Evolutionary conservation across 2,329 filamentous ascomycete genomes (phyloP), one percentile per base, ranked within the genome.

Genomic region (Chaetomiaceae sp.): DNA sequence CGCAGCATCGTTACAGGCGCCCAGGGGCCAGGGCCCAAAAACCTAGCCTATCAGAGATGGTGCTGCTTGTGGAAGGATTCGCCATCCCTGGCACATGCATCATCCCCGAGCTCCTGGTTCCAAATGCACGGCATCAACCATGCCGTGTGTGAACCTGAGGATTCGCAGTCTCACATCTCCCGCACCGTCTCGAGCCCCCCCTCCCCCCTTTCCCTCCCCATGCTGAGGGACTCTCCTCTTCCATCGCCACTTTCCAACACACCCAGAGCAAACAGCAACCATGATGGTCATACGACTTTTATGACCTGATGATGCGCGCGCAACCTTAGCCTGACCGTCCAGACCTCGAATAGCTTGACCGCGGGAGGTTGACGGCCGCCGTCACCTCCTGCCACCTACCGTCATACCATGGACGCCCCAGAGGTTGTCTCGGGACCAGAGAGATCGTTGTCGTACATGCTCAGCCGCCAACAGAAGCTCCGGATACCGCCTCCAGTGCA

Each of bases 371-470:
- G 40, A 21, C 42, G 34, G 40, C 11, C 14, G 18, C 5, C 48
- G 48, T 45, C 41, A 25, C 48, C 48, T 51, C 32, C 41, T 45
- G 23, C 41, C 27, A 23, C 8, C 36, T 10, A 37, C 18, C 14
- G 21, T 20, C 21, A 20, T 2, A 9, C 30, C 23, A 51, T 55
- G 53, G 53, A 55, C 36, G 54, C 54, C 36, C 54, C 54, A 29
- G 54, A 53, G 41, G 54, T 48, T 16, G 37, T 56, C 7, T 41
- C 49, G 5, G 44, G 49, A 1, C 49, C 54, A 1, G 33, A 45
- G 5, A 46, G 51, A 30, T 56, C 54, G 13, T n/a, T 56, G 11
- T 56, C 54, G 3, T 11, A 51, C 54, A 48, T 50, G 36, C 51
- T 53, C 11, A 49, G 50, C 25, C 49, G 54, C 8, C 45, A 53